A percentile compares a stretch with the other conserved stretches of the same genome.
Evolutionary conservation across 345 rosid species (phyloP).

Genomic region (Eucalyptus grandis): DNA sequence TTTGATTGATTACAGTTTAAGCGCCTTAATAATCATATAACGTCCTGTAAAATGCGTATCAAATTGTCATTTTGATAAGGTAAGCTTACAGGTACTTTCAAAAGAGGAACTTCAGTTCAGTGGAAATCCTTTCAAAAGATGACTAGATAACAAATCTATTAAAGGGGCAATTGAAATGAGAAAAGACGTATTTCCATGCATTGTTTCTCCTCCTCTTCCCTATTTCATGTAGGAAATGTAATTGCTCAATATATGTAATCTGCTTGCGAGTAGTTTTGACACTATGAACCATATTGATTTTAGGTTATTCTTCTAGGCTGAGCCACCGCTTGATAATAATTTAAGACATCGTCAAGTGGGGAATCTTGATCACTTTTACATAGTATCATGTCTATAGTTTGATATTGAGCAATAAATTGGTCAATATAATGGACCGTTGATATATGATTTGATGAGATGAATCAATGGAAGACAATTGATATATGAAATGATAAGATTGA

Average conservation of each 20-base stretch:
- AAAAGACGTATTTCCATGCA: not conserved
- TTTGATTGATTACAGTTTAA: not conserved
- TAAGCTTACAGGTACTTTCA: not conserved
- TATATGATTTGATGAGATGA: too few relatives aligned
- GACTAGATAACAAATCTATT: not conserved
- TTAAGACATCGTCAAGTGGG: fast-evolving
- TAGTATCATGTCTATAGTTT: too few relatives aligned
- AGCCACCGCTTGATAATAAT: fast-evolving
- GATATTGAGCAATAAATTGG: too few relatives aligned
- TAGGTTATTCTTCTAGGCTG: too few relatives aligned
- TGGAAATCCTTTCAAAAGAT: not conserved
- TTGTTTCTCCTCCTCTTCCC: not conserved
- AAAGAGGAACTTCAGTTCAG: not conserved
- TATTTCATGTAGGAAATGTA: not conserved
- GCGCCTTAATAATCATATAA: not conserved
- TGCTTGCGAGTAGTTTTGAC: not conserved
- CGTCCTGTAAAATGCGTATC: not conserved
- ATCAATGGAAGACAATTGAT: too few relatives aligned
- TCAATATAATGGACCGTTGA: fast-evolving
- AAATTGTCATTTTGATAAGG: not conserved
- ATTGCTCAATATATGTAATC: not conserved
- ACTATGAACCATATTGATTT: too few relatives aligned
- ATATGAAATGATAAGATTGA: too few relatives aligned
- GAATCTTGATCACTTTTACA: too few relatives aligned
- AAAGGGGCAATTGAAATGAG: not conserved